Evolutionary conservation across 306 rosid genomes (phyloP).

Genomic region (Benincasa hispida): DNA sequence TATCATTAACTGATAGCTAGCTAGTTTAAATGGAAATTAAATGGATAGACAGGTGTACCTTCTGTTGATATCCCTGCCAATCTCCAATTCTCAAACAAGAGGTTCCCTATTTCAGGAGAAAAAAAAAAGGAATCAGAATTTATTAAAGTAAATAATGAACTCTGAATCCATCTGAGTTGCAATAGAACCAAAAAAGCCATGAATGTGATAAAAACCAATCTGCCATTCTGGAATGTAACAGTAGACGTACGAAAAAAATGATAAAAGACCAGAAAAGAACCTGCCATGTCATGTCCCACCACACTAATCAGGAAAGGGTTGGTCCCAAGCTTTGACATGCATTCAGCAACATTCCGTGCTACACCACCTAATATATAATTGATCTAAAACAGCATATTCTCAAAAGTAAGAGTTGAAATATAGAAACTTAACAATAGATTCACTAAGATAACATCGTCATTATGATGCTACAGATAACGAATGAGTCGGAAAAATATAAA

Average conservation of each 20-base stretch:
- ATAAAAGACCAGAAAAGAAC: conserved; percentile 21
- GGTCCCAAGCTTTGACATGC: conserved; percentile 78
- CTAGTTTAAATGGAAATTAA: not conserved
- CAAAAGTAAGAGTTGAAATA: not conserved
- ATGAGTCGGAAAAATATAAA: not conserved
- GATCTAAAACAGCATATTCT: conserved; percentile 31
- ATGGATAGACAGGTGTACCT: conserved; percentile 24
- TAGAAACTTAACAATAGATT: not conserved
- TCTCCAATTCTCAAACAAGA: conserved; percentile 66
- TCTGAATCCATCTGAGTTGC: not conserved
- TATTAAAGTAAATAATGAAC: not conserved
- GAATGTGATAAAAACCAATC: not conserved
- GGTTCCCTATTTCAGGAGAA: conserved; percentile 30
- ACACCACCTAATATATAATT: conserved; percentile 72
- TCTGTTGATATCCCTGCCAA: conserved; percentile 52
- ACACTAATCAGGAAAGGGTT: conserved; percentile 80
- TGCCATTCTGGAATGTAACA: not conserved
- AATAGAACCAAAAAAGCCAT: not conserved
- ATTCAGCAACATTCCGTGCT: conserved; percentile 87
- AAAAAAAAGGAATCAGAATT: not conserved
- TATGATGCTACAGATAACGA: not conserved
- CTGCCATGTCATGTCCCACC: conserved; percentile 73
- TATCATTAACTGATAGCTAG: not conserved
- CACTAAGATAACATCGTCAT: not conserved
- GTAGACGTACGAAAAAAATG: not conserved